Percentiles rank a stretch among this genome's conserved stretches.
Evolutionary conservation across 1,284 basidiomycete genomes (phyloP).

Genomic region (Cutaneotrichosporon cyanovorans): DNA sequence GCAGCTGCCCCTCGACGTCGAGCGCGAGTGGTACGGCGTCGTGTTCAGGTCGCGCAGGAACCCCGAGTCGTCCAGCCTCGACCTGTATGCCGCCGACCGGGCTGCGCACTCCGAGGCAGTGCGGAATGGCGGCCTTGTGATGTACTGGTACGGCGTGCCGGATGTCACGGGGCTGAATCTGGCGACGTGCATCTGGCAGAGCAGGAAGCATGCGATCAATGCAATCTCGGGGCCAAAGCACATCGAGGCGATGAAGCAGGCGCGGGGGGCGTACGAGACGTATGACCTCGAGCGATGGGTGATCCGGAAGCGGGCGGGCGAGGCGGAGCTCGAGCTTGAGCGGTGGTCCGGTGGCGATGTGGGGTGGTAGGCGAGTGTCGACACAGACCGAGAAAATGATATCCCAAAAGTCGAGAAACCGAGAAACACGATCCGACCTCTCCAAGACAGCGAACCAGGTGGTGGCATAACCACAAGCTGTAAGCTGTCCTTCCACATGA

Average conservation of each 20-base stretch:
- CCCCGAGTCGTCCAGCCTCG: conserved; percentile 41
- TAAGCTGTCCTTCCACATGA: no score
- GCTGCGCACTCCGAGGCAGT: conserved; percentile 85
- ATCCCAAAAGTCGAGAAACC: no score
- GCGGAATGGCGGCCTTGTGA: conserved; percentile 64
- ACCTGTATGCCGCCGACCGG: conserved; percentile 74
- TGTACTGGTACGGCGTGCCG: conserved; percentile 87
- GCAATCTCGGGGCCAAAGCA: conserved; percentile 75
- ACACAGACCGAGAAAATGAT: no score
- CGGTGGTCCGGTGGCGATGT: conserved; percentile 61
- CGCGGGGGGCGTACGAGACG: conserved; percentile 65
- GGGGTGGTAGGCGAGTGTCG: conserved; percentile 49
- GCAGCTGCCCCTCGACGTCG: conserved; percentile 23
- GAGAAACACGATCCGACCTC: no score
- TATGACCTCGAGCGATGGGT: conserved; percentile 71
- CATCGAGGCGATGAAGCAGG: conserved; percentile 69
- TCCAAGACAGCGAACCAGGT: no score
- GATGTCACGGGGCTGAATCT: conserved; percentile 71
- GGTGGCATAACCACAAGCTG: no score
- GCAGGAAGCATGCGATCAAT: conserved; percentile 64
- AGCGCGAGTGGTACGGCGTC: conserved; percentile 79
- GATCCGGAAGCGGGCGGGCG: conserved; percentile 58
- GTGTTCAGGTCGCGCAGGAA: conserved; percentile 75
- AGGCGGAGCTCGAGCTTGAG: conserved; percentile 55
- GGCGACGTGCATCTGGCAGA: conserved; percentile 90